These are phyloP conservation scores for Fonsecaea erecta DNA, from an alignment of 2,329 filamentous ascomycete species.

Conservation along the genomic window DNA sequence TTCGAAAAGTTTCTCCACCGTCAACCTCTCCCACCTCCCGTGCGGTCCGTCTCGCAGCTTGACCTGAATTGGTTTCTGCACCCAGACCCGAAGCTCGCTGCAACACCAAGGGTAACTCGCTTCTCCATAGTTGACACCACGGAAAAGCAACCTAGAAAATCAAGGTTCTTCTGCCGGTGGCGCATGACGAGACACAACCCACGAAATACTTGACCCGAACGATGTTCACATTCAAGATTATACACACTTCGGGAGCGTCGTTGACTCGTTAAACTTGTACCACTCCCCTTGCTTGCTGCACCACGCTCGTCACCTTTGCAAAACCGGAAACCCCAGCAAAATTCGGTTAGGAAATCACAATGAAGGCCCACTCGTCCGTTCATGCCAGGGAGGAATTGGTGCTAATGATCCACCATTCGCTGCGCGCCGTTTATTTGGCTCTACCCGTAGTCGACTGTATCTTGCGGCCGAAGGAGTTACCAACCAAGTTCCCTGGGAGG, in stretches of 20 bases:
- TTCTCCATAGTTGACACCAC: constrained; percentile 8
- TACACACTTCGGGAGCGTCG: not conserved
- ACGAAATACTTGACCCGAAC: not conserved
- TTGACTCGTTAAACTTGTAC: not conserved
- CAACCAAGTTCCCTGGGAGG: not conserved
- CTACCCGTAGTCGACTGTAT: not conserved
- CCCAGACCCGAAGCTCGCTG: not conserved
- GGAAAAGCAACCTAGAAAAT: not conserved
- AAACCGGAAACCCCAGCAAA: not conserved
- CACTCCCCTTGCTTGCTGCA: constrained; percentile 9
- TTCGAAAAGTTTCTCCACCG: not conserved
- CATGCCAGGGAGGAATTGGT: not conserved
- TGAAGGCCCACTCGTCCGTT: not conserved
- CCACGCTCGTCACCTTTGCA: constrained; percentile 2
- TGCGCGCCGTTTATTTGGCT: not conserved
- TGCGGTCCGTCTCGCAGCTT: constrained; percentile 21
- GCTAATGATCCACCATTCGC: not conserved
- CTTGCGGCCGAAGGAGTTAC: constrained; percentile 10
- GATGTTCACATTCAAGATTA: not conserved
- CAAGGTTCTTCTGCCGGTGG: not conserved
- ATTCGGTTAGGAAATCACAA: constrained; percentile 1
- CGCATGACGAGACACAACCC: not conserved
- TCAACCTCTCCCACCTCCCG: constrained; percentile 5
- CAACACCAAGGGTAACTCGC: constrained; percentile 5
- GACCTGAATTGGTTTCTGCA: constrained; percentile 12